Evolutionary conservation across 1,284 basidiomycete genomes (phyloP).

Genomic region (Ceratobasidium sp.): DNA sequence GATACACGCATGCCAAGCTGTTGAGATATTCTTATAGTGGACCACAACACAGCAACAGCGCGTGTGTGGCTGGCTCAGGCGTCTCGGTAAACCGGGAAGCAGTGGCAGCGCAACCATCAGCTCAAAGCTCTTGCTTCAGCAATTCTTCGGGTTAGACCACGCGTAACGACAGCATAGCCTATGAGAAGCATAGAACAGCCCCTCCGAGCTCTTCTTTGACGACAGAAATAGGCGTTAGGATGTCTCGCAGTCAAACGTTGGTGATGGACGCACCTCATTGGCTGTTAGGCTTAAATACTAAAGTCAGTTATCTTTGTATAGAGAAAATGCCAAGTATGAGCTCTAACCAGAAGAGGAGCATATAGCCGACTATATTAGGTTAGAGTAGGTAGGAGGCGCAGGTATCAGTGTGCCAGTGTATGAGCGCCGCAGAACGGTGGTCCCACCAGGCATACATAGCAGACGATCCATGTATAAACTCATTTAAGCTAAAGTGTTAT

Average conservation of each 20-base stretch:
- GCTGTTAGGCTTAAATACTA: neutral
- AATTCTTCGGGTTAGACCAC: neutral
- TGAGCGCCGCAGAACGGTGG: too few species aligned
- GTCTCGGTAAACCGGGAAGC: neutral
- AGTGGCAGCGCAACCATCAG: neutral
- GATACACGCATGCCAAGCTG: neutral
- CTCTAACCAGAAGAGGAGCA: too few species aligned
- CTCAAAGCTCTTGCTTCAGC: neutral
- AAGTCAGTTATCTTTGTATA: too few species aligned
- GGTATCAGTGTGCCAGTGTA: too few species aligned
- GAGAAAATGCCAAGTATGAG: too few species aligned
- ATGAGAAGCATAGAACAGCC: neutral
- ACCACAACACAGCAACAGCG: neutral
- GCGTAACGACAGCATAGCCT: neutral
- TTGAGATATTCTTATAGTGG: neutral
- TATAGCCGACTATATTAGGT: too few species aligned
- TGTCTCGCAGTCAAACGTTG: conserved; percentile 1
- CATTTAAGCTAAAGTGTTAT: too few species aligned
- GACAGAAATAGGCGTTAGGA: neutral
- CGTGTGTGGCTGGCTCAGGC: neutral
- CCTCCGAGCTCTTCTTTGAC: neutral
- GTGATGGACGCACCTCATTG: conserved; percentile 15
- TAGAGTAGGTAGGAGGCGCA: too few species aligned
- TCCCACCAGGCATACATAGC: too few species aligned
- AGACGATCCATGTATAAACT: too few species aligned